Evolutionary conservation across 305 asterid species (phyloP).

Genomic region (Solanum hybrid): DNA sequence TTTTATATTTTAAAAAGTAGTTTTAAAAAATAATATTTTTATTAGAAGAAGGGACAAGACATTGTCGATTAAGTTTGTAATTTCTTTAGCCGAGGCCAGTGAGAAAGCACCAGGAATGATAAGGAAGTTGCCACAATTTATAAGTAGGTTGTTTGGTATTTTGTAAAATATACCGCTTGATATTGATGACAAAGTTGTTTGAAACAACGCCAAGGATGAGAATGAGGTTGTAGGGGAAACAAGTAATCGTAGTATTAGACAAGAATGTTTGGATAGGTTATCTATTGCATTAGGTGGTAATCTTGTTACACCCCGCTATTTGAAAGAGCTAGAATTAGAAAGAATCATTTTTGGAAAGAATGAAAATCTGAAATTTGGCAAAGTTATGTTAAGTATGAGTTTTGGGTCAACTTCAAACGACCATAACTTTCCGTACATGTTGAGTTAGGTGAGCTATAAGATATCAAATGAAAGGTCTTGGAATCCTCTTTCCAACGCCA

Average conservation of each 20-base stretch:
- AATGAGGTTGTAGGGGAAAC: conserved; percentile 83
- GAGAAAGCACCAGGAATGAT: conserved; percentile 86
- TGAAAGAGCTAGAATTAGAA: too few relatives aligned
- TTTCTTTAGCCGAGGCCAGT: conserved; percentile 72
- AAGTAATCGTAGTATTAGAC: conserved; percentile 62
- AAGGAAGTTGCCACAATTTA: conserved; percentile 76
- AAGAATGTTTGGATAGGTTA: conserved; percentile 77
- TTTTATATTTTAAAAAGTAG: too few relatives aligned
- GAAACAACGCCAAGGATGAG: conserved; percentile 71
- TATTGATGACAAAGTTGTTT: conserved; percentile 65
- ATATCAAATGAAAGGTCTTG: too few relatives aligned
- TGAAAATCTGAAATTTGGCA: too few relatives aligned
- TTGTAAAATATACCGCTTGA: conserved; percentile 51
- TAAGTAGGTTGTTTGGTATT: conserved; percentile 55
- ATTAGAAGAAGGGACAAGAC: conserved; percentile 73
- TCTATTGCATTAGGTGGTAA: conserved; percentile 16
- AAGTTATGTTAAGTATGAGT: too few relatives aligned
- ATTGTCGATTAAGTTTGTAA: conserved; percentile 75
- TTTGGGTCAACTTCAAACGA: too few relatives aligned
- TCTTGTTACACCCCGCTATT: too few relatives aligned
- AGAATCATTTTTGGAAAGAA: too few relatives aligned
- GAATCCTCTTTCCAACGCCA: too few relatives aligned
- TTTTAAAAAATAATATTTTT: too few relatives aligned
- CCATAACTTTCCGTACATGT: too few relatives aligned
- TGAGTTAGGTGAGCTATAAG: too few relatives aligned